phyloP scores from a whole-genome alignment of 1,284 basidiomycete species.

The Leccinum insolens region DNA sequence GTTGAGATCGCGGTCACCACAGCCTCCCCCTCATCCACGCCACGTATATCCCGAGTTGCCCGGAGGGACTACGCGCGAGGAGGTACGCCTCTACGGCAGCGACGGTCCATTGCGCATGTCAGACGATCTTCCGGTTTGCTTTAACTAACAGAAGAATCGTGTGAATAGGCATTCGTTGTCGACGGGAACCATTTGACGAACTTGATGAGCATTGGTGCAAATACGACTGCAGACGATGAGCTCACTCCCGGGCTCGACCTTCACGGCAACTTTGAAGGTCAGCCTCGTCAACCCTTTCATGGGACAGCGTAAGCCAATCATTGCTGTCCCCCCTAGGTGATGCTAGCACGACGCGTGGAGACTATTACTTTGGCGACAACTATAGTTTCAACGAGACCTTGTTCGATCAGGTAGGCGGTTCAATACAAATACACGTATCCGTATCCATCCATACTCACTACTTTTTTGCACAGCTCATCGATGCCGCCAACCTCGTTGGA shows the following conservation, averaged over 20 bases:
- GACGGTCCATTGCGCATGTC: neutral
- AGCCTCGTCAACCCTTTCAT: neutral
- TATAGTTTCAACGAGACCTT: slow-evolving; percentile 32
- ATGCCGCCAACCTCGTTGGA: slow-evolving; percentile 22
- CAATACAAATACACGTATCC: neutral
- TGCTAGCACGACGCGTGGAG: slow-evolving; percentile 31
- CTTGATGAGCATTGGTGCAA: slow-evolving; percentile 32
- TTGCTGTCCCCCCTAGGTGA: slow-evolving; percentile 20
- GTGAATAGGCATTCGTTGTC: slow-evolving; percentile 24
- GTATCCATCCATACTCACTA: neutral
- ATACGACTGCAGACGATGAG: slow-evolving; percentile 23
- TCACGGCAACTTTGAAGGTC: slow-evolving; percentile 30
- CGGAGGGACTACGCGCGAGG: too few relatives aligned
- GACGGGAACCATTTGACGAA: slow-evolving; percentile 34
- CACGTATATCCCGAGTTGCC: too few relatives aligned
- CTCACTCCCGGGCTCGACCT: slow-evolving; percentile 23
- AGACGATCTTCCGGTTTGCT: neutral
- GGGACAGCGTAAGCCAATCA: neutral
- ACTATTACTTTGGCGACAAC: slow-evolving; percentile 33
- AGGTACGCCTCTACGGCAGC: too few relatives aligned
- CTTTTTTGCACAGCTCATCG: slow-evolving; percentile 16
- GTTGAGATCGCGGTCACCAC: too few relatives aligned
- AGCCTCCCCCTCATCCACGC: too few relatives aligned
- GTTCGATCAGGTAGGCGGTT: slow-evolving; percentile 22
- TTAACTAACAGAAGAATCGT: slow-evolving; percentile 1